Conservation (phyloP, 805 yeast species). For the Candida endomychidarum region DNA sequence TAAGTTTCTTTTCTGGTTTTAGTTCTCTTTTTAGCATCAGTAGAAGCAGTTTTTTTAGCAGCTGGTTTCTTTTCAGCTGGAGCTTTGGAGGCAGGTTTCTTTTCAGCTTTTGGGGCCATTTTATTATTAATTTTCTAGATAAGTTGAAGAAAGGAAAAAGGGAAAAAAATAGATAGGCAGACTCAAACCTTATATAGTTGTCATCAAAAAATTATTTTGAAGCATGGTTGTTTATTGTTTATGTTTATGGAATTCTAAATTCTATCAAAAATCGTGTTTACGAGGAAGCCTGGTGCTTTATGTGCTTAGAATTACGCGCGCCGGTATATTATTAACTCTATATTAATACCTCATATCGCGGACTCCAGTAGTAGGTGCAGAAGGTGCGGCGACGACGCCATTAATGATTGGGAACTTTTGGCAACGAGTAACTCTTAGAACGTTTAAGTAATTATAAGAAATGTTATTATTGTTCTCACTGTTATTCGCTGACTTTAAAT, state of each 20-base stretch:
- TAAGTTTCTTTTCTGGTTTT: constrained; percentile 98
- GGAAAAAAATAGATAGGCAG: constrained; percentile 3
- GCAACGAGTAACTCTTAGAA: constrained; percentile 6
- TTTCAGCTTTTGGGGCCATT: constrained; percentile 70
- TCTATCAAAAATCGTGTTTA: neutral
- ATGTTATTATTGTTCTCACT: neutral
- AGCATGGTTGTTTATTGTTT: constrained; percentile 6
- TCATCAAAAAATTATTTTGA: neutral
- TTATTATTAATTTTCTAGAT: constrained; percentile 17
- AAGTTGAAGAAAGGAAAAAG: constrained; percentile 6
- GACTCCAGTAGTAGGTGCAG: neutral
- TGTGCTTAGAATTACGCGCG: constrained; percentile 3
- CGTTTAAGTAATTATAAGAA: constrained; percentile 5
- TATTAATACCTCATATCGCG: neutral
- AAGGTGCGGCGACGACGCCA: neutral
- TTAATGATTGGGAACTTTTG: neutral
- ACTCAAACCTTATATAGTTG: constrained; percentile 7
- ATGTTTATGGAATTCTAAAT: neutral
- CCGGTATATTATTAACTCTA: constrained; percentile 3
- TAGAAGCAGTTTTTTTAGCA: constrained; percentile 83
- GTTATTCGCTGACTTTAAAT: neutral
- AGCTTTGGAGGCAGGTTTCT: constrained; percentile 91
- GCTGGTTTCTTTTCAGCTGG: constrained; percentile 94
- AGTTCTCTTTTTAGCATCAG: constrained; percentile 85
- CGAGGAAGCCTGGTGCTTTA: neutral